A percentile compares a stretch with the other conserved stretches of the same genome.
These are phyloP conservation scores for Forsythia viridissima DNA, from an alignment of 257 asterid species.

Conservation along the genomic window DNA sequence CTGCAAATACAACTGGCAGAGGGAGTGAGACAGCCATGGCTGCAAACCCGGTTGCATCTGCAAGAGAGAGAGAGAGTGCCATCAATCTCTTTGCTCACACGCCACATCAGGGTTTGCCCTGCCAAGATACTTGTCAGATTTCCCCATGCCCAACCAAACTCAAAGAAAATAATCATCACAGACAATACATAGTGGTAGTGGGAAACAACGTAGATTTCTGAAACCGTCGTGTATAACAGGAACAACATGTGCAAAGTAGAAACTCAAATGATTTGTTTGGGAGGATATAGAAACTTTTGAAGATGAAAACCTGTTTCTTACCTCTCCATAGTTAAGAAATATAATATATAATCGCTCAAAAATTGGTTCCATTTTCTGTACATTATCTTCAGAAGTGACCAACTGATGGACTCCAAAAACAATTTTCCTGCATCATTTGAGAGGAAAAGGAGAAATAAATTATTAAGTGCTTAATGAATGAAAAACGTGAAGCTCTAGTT, in stretches of 20 bases:
- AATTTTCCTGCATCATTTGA: conserved; percentile 49
- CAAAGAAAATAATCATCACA: too few relatives aligned
- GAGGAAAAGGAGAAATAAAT: conserved; percentile 3
- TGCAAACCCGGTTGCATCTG: too few relatives aligned
- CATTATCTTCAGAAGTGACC: conserved; percentile 31
- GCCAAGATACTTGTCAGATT: too few relatives aligned
- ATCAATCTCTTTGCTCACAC: too few relatives aligned
- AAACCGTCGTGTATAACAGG: background rate
- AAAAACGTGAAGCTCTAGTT: background rate
- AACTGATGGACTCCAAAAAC: conserved; percentile 51
- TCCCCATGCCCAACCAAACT: too few relatives aligned
- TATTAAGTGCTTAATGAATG: background rate
- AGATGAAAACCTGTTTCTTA: conserved; percentile 22
- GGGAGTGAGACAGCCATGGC: too few relatives aligned
- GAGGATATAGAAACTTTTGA: background rate
- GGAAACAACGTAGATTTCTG: background rate
- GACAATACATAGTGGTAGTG: too few relatives aligned
- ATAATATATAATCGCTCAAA: conserved; percentile 25
- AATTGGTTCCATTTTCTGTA: conserved; percentile 13
- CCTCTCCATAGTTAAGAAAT: conserved; percentile 53
- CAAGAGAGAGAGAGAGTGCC: too few relatives aligned
- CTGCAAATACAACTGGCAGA: too few relatives aligned
- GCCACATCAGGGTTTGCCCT: too few relatives aligned
- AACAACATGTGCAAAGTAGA: background rate
- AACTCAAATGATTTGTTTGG: background rate